Evolutionary conservation across 257 asterid species (phyloP).

Genomic region (Lavandula angustifolia): DNA sequence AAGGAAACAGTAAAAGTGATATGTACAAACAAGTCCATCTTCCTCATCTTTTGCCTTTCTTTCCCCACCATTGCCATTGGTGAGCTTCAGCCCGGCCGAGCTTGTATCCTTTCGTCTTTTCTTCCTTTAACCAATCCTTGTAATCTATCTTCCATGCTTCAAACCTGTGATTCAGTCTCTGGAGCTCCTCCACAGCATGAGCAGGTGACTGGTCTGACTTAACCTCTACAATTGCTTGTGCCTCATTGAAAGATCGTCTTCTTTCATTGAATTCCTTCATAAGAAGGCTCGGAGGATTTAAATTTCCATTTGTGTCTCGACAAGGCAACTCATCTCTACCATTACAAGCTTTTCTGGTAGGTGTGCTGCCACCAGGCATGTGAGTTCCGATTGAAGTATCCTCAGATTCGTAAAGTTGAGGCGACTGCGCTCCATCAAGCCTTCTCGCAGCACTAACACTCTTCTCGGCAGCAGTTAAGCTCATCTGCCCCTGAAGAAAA

Average conservation of each 20-base stretch:
- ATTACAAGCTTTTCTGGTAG: conserved; percentile 41
- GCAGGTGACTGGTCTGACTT: conserved; percentile 45
- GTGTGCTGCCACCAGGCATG: conserved; percentile 67
- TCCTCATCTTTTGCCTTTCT: conserved; percentile 33
- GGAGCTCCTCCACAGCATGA: conserved; percentile 52
- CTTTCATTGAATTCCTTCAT: conserved; percentile 69
- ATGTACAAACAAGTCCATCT: conserved; percentile 23
- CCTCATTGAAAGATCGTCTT: conserved; percentile 41
- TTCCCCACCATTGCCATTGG: conserved; percentile 79
- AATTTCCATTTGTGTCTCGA: conserved; percentile 43
- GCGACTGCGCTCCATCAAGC: conserved; percentile 53
- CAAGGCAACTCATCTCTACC: conserved; percentile 34
- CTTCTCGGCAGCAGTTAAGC: conserved; percentile 67
- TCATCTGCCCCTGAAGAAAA: conserved; percentile 51
- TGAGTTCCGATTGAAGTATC: conserved; percentile 61
- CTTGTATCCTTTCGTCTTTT: conserved; percentile 54
- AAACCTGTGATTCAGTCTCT: conserved; percentile 61
- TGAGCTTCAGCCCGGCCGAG: conserved; percentile 50
- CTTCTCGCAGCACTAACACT: conserved; percentile 50
- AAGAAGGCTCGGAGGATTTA: conserved; percentile 54
- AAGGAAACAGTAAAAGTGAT: conserved; percentile 14
- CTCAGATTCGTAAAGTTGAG: conserved; percentile 66
- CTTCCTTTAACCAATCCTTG: conserved; percentile 64
- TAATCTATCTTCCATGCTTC: conserved; percentile 77
- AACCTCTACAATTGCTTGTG: conserved; percentile 49